Evolutionary conservation across 176 grass and related monocot genomes (phyloP), one percentile per base, ranked within the genome.

Genomic region (Eleusine indica): DNA sequence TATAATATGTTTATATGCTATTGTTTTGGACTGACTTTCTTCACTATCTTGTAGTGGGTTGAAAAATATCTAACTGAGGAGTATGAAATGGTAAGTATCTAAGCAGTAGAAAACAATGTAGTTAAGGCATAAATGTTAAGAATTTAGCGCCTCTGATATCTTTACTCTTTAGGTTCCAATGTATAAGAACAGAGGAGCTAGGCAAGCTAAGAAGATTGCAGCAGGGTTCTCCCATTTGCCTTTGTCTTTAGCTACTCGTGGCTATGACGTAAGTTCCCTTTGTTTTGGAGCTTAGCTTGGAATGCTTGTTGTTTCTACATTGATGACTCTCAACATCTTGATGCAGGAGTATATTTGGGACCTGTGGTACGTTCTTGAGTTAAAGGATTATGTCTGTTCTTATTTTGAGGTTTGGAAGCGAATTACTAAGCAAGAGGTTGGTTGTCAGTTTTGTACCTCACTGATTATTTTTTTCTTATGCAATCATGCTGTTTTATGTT

Each of bases 361-460:
- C 21, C 4, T 76, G 47, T 1, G 4, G 1, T 6, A 43, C 0
- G 21, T 32, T 30, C 3, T 32, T 12, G 1, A 14, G 5, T 38
- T 19, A 18, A 18, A 67, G 61, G 15, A 30, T 3, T 49, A 9
- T 3, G 3, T 19, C 22, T 2, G 15, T 74, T 0, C 66, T 3
- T 75, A 17, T 54, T 83, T 54, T 66, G 46, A 83, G 30, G 9
- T 83, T 19, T 83, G 81, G 71, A 64, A 83, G 58, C 32, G 46
- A 3, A 4, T 41, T 10, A 6, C 6, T 29, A 53, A 66, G 19
- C 32, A 75, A 19, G 46, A 83, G 42, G 81, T 83, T 75, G 16
- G 22, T 30, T 52, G 14, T 41, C 46, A 25, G 25, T 25, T 25
- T 25, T 25, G 25, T 25, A 25, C 25, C 15, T 62, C 21, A 40